A percentile compares a stretch with the other conserved stretches of the same genome.
Conservation (phyloP, 1,284 basidiomycete species). For the Volvariella surrecta region DNA sequence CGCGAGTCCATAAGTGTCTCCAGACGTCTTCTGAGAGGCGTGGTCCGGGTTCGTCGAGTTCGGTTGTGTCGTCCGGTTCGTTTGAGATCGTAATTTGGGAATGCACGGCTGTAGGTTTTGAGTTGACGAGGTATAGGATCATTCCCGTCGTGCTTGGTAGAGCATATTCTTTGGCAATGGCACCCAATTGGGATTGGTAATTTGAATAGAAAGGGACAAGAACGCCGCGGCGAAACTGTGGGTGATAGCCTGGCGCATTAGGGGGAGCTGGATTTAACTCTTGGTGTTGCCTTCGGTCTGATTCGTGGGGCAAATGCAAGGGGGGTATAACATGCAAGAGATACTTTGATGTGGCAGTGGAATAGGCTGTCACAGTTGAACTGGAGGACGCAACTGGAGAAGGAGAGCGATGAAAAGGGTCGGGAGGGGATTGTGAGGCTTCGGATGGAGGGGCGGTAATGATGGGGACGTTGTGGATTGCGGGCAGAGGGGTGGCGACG, state of each 20-base stretch:
- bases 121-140: conserved; percentile 63
- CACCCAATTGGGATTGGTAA: conserved; percentile 60
- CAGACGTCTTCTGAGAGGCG: conserved; percentile 78
- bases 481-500: conserved; percentile 62
- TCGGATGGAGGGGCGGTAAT: conserved; percentile 20
- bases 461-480: conserved; percentile 25
- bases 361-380: conserved; percentile 22
- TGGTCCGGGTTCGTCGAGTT: conserved; percentile 57
- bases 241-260: conserved; percentile 64
- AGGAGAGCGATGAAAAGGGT: conserved; percentile 43
- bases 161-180: conserved; percentile 85
- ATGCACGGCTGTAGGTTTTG: conserved; percentile 18
- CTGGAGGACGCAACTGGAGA: conserved; percentile 40
- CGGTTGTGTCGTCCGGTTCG: conserved; percentile 7
- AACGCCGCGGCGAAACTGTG: conserved; percentile 67
- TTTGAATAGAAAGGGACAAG: conserved; percentile 67
- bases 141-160: conserved; percentile 74
- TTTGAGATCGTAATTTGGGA: conserved; percentile 6
- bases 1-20: conserved; percentile 71
- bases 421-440: conserved; percentile 29
- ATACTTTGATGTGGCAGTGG: conserved; percentile 47
- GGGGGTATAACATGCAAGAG: conserved; percentile 75
- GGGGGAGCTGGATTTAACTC: conserved; percentile 42
- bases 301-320: conserved; percentile 51
- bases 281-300: conserved; percentile 30